Percentiles rank a stretch among this genome's conserved stretches.
These are phyloP conservation scores for Telopea speciosissima DNA, from an alignment of 177 flowering plant genomes.

Conservation along the genomic window DNA sequence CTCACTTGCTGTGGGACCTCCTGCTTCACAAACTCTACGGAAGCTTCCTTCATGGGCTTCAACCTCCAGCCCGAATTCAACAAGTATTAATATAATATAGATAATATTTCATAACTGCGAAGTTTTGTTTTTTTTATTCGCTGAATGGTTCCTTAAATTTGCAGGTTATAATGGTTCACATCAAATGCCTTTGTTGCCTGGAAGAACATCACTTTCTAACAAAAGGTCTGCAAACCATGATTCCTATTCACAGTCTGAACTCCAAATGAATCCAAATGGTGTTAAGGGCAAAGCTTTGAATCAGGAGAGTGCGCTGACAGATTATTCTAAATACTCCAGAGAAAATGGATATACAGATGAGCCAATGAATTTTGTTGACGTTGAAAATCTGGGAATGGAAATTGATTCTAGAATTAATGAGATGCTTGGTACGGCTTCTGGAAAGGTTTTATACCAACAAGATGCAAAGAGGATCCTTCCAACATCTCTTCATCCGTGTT, in stretches of 20 bases:
- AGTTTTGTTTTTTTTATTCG: background rate
- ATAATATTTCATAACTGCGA: background rate
- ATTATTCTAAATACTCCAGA: slow-evolving; percentile 1
- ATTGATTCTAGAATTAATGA: slow-evolving; percentile 21
- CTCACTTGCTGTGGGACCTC: slow-evolving; percentile 15
- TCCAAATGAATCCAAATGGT: slow-evolving; percentile 11
- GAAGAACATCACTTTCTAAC: slow-evolving; percentile 16
- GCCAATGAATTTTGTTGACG: slow-evolving; percentile 7
- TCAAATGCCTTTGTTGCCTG: slow-evolving; percentile 20
- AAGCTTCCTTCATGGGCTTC: slow-evolving; percentile 46
- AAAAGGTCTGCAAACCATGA: slow-evolving; percentile 19
- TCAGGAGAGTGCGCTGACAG: background rate
- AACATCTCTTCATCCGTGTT: slow-evolving; percentile 32
- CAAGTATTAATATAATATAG: slow-evolving; percentile 14
- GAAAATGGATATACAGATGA: slow-evolving; percentile 21
- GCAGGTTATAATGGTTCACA: slow-evolving; percentile 33
- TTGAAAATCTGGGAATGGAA: slow-evolving; percentile 3
- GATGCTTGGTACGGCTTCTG: slow-evolving; percentile 19
- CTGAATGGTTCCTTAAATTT: slow-evolving; percentile 8
- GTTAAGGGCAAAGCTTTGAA: slow-evolving; percentile 16
- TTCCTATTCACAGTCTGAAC: background rate
- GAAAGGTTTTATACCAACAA: slow-evolving; percentile 35
- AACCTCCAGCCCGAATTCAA: slow-evolving; percentile 18
- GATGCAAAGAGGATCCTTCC: slow-evolving; percentile 50
- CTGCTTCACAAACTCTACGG: slow-evolving; percentile 27